Evolutionary conservation across 2,329 filamentous ascomycete species (phyloP), one percentile per base, ranked within the genome.

Genomic region (Xylogone sp.): DNA sequence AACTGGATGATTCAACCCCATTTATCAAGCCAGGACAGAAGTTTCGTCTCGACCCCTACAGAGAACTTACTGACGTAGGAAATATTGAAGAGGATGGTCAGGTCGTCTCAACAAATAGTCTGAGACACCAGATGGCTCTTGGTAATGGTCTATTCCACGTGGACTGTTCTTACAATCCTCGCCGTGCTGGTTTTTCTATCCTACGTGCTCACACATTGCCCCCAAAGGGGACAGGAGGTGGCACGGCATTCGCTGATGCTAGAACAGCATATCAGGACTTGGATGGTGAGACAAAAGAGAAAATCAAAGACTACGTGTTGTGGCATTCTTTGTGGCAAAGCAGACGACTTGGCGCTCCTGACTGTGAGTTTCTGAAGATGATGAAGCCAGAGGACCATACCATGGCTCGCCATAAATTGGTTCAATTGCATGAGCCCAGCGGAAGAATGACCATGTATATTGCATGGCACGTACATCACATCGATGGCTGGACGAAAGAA

Each of bases 11-110:
- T 27, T 27, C 24, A 6, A 27, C 24, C 10, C 24, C 24, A 10
- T 27, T 27, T 27, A 27, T 27, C 24, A 27, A 10, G 10, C 24
- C 24, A 5, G 24, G 24, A 27, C 24, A 27, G 24, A 27, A 27
- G 24, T 27, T 27, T 27, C 24, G 24, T 27, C 24, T 27, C 5
- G 24, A 27, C 24, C 24, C 24, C 10, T 27, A 6, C 24, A 27
- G 5, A 42, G 75, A 82, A 61, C 70, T 84, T 1, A 83, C 83
- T 61, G 81, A 83, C 56, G 78, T 78, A 0, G 71, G 76, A 46
- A 84, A 84, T 61, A 65, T 82, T 13, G 72, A 79, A 46, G 68
- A 69, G 2, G 71, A 79, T 42, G 74, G 73, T 59, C 3, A 61
- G 57, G 1, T 59, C 7, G 43, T 56, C 29, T 43, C 50, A 39